Evolutionary conservation across 2,329 filamentous ascomycete genomes (phyloP), one percentile per base, ranked within the genome.

Genomic region (Stachybotrys echinatus): DNA sequence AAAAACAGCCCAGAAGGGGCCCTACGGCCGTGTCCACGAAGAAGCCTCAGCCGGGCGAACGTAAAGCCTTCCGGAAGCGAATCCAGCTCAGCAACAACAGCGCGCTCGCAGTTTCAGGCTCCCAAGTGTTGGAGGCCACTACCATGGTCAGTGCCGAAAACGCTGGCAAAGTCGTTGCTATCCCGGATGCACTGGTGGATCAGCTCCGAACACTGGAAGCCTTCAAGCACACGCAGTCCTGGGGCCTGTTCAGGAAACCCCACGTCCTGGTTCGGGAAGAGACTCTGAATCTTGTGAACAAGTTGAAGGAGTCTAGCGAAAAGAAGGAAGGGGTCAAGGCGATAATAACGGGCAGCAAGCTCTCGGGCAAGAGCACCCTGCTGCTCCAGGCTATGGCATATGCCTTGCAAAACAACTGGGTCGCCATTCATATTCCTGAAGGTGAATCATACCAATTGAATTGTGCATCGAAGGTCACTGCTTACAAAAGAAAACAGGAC

Each of bases 41-140:
- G 68, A 76, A 83, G 56, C 87, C 88, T 19, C 74, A 74, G 12
- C 77, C 83, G 3, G 92, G 92, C 57, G 92, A 96, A 76, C 84
- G 92, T 57, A 95, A 91, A 72, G 88, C 89, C 23, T 76, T 89
- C 65, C 85, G 91, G 57, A 96, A 95, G 75, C 84, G 89, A 58
- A 89, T 99, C 61, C 84, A 95, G 52, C 83, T 99, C 53, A 92
- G 87, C 75, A 99, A 97, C 73, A 88, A 89, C 68, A 97, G 96
- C 71, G 94, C 94, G 46, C 74, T 96, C 37, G 82, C 86, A 52
- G 87, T 97, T 7, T 65, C 75, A 21, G 87, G 83, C 12, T 75
- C 95, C 58, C 71, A 77, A 52, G 78, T 85, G 45, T 63, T 95
- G 49, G 76, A 70, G 12, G 64, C 70, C 10, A 73, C 78, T 54